Base-by-base conservation (phyloP, 768 basidiomycete genomes). In the Lepiota subincarnata region DNA sequence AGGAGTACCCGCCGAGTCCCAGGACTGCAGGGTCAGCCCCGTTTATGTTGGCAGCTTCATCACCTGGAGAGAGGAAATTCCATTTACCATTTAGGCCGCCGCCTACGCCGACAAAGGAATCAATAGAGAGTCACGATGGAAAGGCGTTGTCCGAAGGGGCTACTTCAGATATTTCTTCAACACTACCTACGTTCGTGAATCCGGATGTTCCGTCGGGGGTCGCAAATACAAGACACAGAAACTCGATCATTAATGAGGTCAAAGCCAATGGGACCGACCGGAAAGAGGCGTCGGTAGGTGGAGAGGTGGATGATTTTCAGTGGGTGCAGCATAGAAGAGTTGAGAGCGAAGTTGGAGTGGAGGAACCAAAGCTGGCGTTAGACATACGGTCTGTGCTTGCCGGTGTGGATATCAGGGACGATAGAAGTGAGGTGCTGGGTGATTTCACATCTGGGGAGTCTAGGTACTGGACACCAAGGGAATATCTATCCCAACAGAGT, bases 1-100 rank as follows among this genome's bases (percentile, higher is more conserved):
- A 53, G 8, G 52, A 53, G 24, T 45, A 53, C 13, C 37, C 44
- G n/a, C 52, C 52, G n/a, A 47, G 43, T 26, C 52, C 52, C 10
- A 51, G 20, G 12, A 20, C 40, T 1, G 42, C 50, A 14, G 40
- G 35, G 22, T 37, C 52, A 19, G 43, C 44, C 26, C 43, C 44
- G 11, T 53, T 46, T 20, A 12, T 38, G 34, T 28, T 46, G 20
- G 35, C 43, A 3, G 18, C 40, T 10, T 16, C 50, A 24, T 43
- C 52, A 12, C 36, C 52, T 11, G 51, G 26, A 16, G 52, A 53
- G 18, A 53, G 43, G n/a, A 53, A 47, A 35, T 53, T 53, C 24
- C 52, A 53, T 46, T 26, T 53, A 18, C 52, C 52, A 3, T 53
- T 53, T 31, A 53, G 44, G 11, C 36, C 52, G 18, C 34, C 50